Evolutionary conservation across 1,284 basidiomycete species (phyloP), one percentile per base, ranked within the genome.

Genomic region (Trichosporon inkin): DNA sequence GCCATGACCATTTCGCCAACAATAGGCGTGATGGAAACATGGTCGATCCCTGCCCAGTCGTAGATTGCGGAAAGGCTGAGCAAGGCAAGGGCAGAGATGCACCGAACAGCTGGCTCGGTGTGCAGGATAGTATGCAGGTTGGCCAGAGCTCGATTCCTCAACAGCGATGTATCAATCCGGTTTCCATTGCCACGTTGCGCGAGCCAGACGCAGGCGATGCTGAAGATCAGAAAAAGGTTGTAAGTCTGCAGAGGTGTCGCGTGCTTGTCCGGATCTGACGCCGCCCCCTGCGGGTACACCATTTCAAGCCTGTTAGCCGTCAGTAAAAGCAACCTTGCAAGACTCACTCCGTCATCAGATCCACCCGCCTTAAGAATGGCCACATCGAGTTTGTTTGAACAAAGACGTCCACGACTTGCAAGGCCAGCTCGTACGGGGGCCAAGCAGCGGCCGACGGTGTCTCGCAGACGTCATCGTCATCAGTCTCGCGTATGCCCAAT

Each of bases 141-240:
- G 16, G 34, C 49, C 3, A 52, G 49, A 17, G 49, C 49, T 10
- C 49, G 49, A 11, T 52, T 52, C 6, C 49, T 34, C 28, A 52
- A 36, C 28, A 52, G 49, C 4, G 49, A 52, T 4, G 49, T 52
- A 13, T 52, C 49, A 28, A 52, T 52, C 3, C 49, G 10, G 11
- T 52, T 36, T 8, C 49, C 49, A 13, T 52, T 52, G 49, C 49
- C 49, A 10, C 49, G 16, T 16, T 52, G 49, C 7, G 49, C 49
- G 8, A 52, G 49, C 49, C 49, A 52, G 6, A 52, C 49, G 16
- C 49, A 52, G 17, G 49, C 20, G 13, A 52, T 52, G 49, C 49
- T 52, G 32, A 52, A 52, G 32, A 52, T 52, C 32, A 52, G 13
- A 28, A 52, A 52, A 16, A 52, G 49, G 34, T 34, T 52, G 49